Evolutionary conservation across 1,139 yeast species (phyloP).

Genomic region (Zygotorulaspora mrakii): DNA sequence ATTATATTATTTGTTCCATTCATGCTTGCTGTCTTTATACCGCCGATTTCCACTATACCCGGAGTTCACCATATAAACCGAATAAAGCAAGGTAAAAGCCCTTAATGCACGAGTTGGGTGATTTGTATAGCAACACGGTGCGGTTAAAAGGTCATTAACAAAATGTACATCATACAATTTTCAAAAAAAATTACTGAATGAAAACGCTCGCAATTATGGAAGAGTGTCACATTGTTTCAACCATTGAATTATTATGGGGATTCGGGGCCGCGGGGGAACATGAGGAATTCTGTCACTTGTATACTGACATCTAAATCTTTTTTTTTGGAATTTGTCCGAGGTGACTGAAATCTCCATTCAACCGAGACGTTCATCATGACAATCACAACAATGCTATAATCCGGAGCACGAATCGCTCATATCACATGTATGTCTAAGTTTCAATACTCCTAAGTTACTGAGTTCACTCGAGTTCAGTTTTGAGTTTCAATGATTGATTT

Average conservation of each 20-base stretch:
- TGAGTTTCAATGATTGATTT: slow-evolving; percentile 4
- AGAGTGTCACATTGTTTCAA: background rate
- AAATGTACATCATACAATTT: background rate
- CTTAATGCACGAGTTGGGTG: too few relatives aligned
- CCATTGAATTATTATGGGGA: too few relatives aligned
- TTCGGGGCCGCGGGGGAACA: background rate
- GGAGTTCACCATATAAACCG: background rate
- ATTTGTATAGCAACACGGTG: too few relatives aligned
- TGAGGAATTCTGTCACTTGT: background rate
- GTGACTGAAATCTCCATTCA: background rate
- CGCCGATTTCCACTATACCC: background rate
- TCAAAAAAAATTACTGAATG: too few relatives aligned
- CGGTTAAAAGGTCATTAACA: slow-evolving; percentile 3
- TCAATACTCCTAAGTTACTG: too few relatives aligned
- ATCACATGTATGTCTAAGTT: too few relatives aligned
- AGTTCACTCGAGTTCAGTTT: too few relatives aligned
- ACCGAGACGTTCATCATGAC: background rate
- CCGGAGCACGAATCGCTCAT: background rate
- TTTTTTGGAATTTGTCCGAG: slow-evolving; percentile 3
- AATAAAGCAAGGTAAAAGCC: too few relatives aligned
- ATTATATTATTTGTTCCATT: too few relatives aligned
- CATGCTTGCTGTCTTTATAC: background rate
- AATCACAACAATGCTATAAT: too few relatives aligned
- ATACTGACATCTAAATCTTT: slow-evolving; percentile 3
- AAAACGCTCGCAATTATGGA: slow-evolving; percentile 3